phyloP scores from a whole-genome alignment of 2,329 filamentous ascomycete species.

The Drechmeria coniospora region DNA sequence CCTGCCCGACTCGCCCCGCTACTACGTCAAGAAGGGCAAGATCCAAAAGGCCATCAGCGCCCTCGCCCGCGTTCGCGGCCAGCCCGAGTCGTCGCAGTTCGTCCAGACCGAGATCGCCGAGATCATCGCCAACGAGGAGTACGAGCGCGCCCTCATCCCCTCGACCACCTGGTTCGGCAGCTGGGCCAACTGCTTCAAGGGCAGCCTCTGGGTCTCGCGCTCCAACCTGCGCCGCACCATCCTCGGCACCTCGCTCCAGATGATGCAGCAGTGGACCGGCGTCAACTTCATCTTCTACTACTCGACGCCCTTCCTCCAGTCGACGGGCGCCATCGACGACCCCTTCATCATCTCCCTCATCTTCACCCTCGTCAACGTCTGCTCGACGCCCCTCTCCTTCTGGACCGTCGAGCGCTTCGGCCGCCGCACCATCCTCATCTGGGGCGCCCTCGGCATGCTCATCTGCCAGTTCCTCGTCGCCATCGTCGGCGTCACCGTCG shows the following conservation, averaged over 20 bases:
- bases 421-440: conserved; percentile 65
- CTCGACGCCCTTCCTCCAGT: conserved; percentile 71
- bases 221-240: conserved; percentile 58
- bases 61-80: conserved; percentile 57
- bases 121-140: conserved; percentile 79
- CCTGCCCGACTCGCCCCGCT: conserved; percentile 75
- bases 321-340: conserved; percentile 60
- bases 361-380: conserved; percentile 78
- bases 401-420: conserved; percentile 71
- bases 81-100: conserved; percentile 55
- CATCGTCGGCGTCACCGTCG: conserved; percentile 52
- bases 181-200: conserved; percentile 55
- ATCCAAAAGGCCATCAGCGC: conserved; percentile 47
- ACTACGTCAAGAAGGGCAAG: conserved; percentile 64
- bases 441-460: conserved; percentile 68
- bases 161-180: conserved; percentile 46
- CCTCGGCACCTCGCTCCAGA: conserved; percentile 57
- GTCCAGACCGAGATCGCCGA: conserved; percentile 69
- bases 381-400: conserved; percentile 76
- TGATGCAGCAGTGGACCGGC: conserved; percentile 75
- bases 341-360: conserved; percentile 72
- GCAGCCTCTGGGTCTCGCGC: conserved; percentile 45
- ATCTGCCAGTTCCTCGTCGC: conserved; percentile 77
- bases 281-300: conserved; percentile 91
- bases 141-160: conserved; percentile 58